Evolutionary conservation across 257 asterid species (phyloP).

Genomic region (Solanum ossicruentum): DNA sequence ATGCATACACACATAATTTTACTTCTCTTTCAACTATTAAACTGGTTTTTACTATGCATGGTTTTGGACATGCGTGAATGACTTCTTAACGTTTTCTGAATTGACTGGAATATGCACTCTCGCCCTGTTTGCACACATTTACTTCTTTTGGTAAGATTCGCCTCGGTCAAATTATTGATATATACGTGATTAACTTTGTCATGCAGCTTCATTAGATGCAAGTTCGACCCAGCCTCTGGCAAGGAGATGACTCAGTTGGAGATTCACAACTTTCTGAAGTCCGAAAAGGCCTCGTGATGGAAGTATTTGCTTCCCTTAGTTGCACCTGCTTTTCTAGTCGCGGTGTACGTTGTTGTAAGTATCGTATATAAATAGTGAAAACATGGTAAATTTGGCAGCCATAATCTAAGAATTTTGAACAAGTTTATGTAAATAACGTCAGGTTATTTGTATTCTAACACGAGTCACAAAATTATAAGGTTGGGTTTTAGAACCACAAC

Average conservation of each 20-base stretch:
- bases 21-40: background rate
- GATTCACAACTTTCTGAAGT: conserved; percentile 43
- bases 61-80: background rate
- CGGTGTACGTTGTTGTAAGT: background rate
- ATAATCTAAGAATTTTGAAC: background rate
- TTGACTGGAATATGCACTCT: background rate
- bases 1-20: background rate
- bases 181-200: background rate
- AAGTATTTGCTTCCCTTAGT: background rate
- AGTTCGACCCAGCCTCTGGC: conserved; percentile 68
- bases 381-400: background rate
- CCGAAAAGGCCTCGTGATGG: conserved; percentile 12
- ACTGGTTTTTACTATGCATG: background rate
- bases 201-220: conserved; percentile 69
- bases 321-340: background rate
- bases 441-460: background rate
- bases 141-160: background rate
- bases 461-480: background rate
- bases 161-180: background rate
- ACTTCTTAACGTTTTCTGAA: background rate
- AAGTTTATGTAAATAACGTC: background rate
- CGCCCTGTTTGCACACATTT: background rate
- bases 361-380: background rate
- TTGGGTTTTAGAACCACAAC: background rate
- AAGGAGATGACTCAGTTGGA: conserved; percentile 84